These are phyloP conservation scores for Didymosphaeria variabile DNA, from an alignment of 2,329 filamentous ascomycete species.

Conservation along the genomic window DNA sequence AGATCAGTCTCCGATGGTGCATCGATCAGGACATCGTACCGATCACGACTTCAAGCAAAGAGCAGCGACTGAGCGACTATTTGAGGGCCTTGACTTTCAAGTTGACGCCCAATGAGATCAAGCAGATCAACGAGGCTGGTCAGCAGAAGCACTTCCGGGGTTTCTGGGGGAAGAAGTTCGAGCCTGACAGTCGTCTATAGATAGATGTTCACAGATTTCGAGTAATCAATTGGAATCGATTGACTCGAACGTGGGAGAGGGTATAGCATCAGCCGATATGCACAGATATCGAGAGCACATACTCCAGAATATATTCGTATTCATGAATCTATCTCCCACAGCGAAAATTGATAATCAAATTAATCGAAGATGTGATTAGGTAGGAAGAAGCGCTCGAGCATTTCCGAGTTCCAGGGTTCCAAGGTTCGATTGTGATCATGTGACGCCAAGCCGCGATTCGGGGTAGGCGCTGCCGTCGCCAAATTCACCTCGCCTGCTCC, in stretches of 20 bases:
- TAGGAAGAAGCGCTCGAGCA: background rate
- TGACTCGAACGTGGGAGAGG: background rate
- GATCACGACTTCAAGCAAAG: slow-evolving; percentile 69
- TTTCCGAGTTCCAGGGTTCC: background rate
- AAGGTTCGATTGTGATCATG: background rate
- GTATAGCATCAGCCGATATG: too few relatives aligned
- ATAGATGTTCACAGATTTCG: background rate
- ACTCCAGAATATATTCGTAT: too few relatives aligned
- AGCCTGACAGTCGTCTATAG: slow-evolving; percentile 60
- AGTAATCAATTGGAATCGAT: background rate
- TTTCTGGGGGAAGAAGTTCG: slow-evolving; percentile 67
- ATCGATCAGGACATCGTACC: slow-evolving; percentile 68
- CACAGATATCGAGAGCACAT: too few relatives aligned
- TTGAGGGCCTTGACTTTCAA: slow-evolving; percentile 65
- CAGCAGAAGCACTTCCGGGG: slow-evolving; percentile 68
- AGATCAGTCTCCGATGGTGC: slow-evolving; percentile 68
- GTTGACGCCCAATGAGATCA: slow-evolving; percentile 66
- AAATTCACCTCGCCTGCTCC: slow-evolving; percentile 10
- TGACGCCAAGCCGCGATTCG: slow-evolving; percentile 6
- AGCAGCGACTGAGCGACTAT: slow-evolving; percentile 67
- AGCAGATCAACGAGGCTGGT: slow-evolving; percentile 59
- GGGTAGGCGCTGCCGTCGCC: slow-evolving; percentile 6
- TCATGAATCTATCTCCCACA: too few relatives aligned
- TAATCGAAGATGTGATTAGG: background rate
- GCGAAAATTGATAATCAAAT: background rate